A percentile compares a stretch with the other conserved stretches of the same genome.
Conservation (phyloP, 495 filamentous ascomycete species). For the Opeltia flavorubescens region DNA sequence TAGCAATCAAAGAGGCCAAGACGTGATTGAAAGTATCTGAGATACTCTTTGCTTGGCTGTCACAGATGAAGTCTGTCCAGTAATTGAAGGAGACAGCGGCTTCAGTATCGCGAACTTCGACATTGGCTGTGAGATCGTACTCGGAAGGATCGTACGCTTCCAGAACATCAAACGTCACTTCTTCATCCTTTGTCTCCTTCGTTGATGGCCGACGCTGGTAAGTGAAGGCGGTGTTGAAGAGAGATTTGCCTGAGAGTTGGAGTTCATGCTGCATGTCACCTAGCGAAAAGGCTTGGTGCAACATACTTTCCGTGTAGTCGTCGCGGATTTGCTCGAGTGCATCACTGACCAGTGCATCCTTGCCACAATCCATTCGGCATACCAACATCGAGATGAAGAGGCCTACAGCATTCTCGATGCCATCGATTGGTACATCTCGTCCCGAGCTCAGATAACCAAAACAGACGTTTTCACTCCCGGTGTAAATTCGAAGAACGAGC, state of each 20-base stretch:
- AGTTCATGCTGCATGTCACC: conserved; percentile 27
- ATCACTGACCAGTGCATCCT: conserved; percentile 22
- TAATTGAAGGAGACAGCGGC: conserved; percentile 28
- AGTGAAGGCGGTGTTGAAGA: conserved; percentile 39
- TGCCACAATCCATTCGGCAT: conserved; percentile 28
- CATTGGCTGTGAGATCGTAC: conserved; percentile 44
- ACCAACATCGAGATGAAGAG: conserved; percentile 45
- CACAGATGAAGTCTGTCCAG: conserved; percentile 23
- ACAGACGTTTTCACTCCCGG: conserved; percentile 38
- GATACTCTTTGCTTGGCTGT: conserved; percentile 23
- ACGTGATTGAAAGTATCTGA: conserved; percentile 26
- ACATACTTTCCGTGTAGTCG: conserved; percentile 21
- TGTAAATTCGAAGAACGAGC: conserved; percentile 37
- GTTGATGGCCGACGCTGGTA: conserved; percentile 18
- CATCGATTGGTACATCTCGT: conserved; percentile 33
- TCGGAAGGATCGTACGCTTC: conserved; percentile 20
- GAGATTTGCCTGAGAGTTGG: conserved; percentile 22
- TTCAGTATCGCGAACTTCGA: conserved; percentile 29
- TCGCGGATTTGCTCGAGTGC: conserved; percentile 24
- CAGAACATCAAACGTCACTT: conserved; percentile 7
- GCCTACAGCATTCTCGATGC: conserved; percentile 38
- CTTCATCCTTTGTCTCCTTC: background rate
- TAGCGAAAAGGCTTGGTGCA: conserved; percentile 23
- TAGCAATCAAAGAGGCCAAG: conserved; percentile 17
- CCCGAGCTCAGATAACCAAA: conserved; percentile 42